Evolutionary conservation across 2,329 filamentous ascomycete genomes (phyloP), one percentile per base, ranked within the genome.

Genomic region (Arthrobotrys entomopaga): DNA sequence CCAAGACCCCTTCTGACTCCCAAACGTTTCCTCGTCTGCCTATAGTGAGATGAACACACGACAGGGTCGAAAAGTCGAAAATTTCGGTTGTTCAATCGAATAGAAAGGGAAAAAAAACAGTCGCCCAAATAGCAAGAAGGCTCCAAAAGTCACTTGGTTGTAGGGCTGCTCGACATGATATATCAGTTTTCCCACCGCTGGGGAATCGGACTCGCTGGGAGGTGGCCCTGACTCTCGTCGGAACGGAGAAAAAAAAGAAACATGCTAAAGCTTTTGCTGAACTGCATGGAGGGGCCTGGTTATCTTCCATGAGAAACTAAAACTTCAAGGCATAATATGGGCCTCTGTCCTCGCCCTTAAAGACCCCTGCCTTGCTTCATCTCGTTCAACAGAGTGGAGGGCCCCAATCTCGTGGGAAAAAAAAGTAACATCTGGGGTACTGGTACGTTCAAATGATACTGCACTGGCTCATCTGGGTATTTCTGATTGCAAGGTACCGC

Each of bases 341-440:
- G 58, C 29, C 26, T 60, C 43, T 60, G 54, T 54, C 54, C 22
- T 73, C 49, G 61, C 61, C 50, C 60, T 60, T 73, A 65, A 52
- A 49, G 50, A 66, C 56, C 40, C 49, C 42, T 52, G 53, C 52
- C 38, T 13, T 61, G 69, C 69, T 73, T 73, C 69, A 73, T 73
- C 69, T 73, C 66, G 69, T 66, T 66, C 40, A 52, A 66, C 52
- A 53, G 53, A 16, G 46, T 22, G 50, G 66, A 64, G 66, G 53
- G 46, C 59, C 69, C 61, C 56, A 73, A 73, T 61, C 52, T 66
- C 49, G 24, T 73, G 69, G 69, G 29, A 34, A 34, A 10, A 73
- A 73, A 73, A 73, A 73, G 69, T 61, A 73, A 73, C 43, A 26
- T 66, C 69, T 65, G 69, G 69, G 69, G 69, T 73, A 73, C 61